phyloP scores from a whole-genome alignment of 176 grass and related monocot species.

The Hsuehochloa calcarea region DNA sequence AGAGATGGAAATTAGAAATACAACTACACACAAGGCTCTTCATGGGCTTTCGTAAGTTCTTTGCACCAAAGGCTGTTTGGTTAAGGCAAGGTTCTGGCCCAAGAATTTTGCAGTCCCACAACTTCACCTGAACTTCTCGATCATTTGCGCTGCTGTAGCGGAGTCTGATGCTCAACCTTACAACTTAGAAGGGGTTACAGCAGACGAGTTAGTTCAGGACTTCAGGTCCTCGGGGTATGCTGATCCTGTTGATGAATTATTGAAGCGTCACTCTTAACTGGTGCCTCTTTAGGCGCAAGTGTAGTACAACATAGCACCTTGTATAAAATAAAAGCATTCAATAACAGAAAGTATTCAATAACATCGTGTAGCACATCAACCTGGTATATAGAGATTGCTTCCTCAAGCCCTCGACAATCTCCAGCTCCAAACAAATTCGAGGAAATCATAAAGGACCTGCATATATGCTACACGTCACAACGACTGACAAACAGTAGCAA shows the following conservation, averaged over 20 bases:
- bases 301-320: not conserved
- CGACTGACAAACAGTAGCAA: not conserved
- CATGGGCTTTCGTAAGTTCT: not conserved
- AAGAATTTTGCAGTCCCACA: not conserved
- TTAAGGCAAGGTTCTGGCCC: not conserved
- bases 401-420: too few relatives aligned
- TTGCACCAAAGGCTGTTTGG: not conserved
- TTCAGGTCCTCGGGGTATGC: not conserved
- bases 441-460: not conserved
- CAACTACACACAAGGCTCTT: not conserved
- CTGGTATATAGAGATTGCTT: too few relatives aligned
- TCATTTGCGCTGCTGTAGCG: not conserved
- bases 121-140: not conserved
- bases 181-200: too few relatives aligned
- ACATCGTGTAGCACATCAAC: not conserved
- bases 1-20: not conserved
- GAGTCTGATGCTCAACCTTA: not conserved
- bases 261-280: too few relatives aligned
- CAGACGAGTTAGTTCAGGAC: not conserved
- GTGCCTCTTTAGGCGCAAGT: too few relatives aligned
- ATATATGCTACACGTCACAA: not conserved
- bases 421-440: not conserved
- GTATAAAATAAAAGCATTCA: too few relatives aligned
- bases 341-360: not conserved
- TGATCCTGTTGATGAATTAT: not conserved